Evolutionary conservation across 768 basidiomycete genomes (phyloP), one percentile per base, ranked within the genome.

Genomic region (Lactarius pseudohatsudake): DNA sequence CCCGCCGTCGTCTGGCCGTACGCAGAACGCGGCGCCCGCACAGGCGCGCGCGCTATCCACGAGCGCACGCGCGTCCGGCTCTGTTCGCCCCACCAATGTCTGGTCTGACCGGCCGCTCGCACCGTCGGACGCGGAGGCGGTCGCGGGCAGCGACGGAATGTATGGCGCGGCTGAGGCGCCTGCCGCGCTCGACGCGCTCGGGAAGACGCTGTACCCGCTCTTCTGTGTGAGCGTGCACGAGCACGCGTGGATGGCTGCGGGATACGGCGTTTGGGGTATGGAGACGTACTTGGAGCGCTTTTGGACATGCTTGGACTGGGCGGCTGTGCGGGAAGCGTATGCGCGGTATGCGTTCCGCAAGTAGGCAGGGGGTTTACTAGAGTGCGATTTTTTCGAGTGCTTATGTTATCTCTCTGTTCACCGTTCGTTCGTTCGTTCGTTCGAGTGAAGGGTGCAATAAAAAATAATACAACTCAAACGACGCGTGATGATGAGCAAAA

Each of bases 181-280:
- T 10, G 11, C 28, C 5, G n/a, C 65, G 26, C 59, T 76, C 47
- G 63, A 69, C 40, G 65, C 64, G 5, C 69, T 81, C n/a, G 89
- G 88, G 38, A 81, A 84, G 38, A 77, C 79, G 16, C 76, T 96
- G 47, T 86, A 81, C 73, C 94, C 94, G 26, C 74, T 96, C 62
- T 87, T 93, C 75, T 91, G 90, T 68, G 73, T 94, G 59, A 86
- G 87, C 53, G 84, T 92, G 5, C 85, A 94, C 71, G 92, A 94
- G 75, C 94, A 93, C 70, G 88, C 89, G 32, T 96, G 93, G 92
- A 81, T 96, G 73, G 81, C 81, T 58, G 88, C 90, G 26, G 91
- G 90, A 45, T 94, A 89, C 70, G 94, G 94, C 5, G 84, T 96
- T 5, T 94, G 92, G 91, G 94, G 94, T 30, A 91, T 92, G 77